These are phyloP conservation scores for Camelina hispida DNA, from an alignment of 345 rosid genomes.

Conservation along the genomic window DNA sequence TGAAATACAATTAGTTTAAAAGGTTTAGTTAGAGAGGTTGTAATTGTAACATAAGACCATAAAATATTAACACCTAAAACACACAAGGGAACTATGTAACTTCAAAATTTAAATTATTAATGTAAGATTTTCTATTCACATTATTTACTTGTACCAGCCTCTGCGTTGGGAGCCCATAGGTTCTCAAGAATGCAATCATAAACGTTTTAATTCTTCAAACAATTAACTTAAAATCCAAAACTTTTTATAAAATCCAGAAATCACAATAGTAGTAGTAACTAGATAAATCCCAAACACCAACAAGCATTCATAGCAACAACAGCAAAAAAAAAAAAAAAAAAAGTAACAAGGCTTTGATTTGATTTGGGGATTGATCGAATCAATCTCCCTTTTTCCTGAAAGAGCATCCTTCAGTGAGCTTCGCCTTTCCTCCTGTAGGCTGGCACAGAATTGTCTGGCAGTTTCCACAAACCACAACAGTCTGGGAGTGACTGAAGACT, in stretches of 20 bases:
- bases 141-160: no score
- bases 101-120: no score
- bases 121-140: no score
- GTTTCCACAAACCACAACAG: slow-evolving; percentile 73
- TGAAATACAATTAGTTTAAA: no score
- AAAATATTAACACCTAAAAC: no score
- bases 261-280: background rate
- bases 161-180: no score
- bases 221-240: background rate
- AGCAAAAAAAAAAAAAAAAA: background rate
- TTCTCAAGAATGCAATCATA: no score
- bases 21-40: no score
- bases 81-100: no score
- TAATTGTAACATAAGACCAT: no score
- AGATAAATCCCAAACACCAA: slow-evolving; percentile 17
- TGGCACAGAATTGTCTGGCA: slow-evolving; percentile 79
- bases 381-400: slow-evolving; percentile 70
- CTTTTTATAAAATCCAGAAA: background rate
- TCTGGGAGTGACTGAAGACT: slow-evolving; percentile 79
- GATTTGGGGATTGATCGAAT: slow-evolving; percentile 2
- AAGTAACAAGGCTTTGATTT: background rate
- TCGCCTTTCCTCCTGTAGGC: slow-evolving; percentile 77
- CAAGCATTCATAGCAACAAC: slow-evolving; percentile 31
- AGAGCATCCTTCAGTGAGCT: slow-evolving; percentile 75
- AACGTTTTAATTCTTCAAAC: no score